Evolutionary conservation across 306 rosid species (phyloP), one percentile per base, ranked within the genome.

Genomic region (Ziziphus jujuba): DNA sequence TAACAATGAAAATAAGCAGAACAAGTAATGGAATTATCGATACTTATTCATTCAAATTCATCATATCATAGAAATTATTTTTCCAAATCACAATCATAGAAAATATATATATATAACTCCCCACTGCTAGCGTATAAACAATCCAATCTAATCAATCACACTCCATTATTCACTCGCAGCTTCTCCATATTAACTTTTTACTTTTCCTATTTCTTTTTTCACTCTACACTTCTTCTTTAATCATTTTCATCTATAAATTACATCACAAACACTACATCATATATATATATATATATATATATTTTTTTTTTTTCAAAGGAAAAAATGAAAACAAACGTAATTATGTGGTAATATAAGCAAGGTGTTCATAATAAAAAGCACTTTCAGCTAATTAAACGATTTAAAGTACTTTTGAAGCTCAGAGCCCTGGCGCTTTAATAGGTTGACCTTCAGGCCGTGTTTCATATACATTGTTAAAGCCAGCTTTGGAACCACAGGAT

Each of bases 401-500:
- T 6, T 35, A 9, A 76, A 61, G 76, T 69, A 66, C 9, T 67
- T 80, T 28, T 75, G 77, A 66, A 78, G 72, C 59, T 84, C 75
- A 3, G 65, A 17, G 25, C 21, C 72, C 6, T 77, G 77, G 33
- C 98, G 82, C 69, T 24, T 69, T 0, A 53, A 25, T 25, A 90
- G 77, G 21, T 67, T 72, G 52, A 86, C 95, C 70, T 75, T 83
- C 69, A 93, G 20, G 1, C 98, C 98, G 65, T 88, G 85, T 80
- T 84, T 93, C 85, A 90, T 83, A 85, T 85, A 93, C 84, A 93
- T 70, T 1, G 98, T 93, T 38, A 93, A 79, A 4, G 97, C 95
- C 35, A 93, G 86, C 78, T 88, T 93, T 11, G 96, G 98, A 70
- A 53, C 66, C 34, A 93, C 93, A 21, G 84, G 88, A 66, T 88